Percentiles rank a stretch among this genome's conserved stretches.
phyloP scores from a whole-genome alignment of 2,329 filamentous ascomycete species.

The Pseudogymnoascus sp. region DNA sequence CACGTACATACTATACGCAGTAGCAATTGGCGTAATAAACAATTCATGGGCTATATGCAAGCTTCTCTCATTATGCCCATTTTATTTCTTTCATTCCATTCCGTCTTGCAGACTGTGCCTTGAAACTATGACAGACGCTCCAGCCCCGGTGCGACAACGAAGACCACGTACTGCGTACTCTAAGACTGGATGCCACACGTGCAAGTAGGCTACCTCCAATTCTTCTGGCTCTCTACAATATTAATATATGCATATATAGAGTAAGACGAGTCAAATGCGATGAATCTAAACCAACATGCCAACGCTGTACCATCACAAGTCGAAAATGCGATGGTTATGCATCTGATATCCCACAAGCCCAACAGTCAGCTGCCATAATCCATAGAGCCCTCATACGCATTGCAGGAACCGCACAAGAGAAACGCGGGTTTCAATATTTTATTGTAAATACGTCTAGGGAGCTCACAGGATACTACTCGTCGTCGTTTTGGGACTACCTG shows the following conservation, averaged over 20 bases:
- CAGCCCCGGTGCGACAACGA: neutral
- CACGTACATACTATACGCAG: neutral
- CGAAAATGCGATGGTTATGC: constrained; percentile 23
- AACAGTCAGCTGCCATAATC: neutral
- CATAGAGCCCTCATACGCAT: constrained; percentile 8
- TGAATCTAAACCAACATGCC: constrained; percentile 26
- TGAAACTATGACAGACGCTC: neutral
- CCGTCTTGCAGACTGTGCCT: neutral
- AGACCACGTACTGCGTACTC: constrained; percentile 1
- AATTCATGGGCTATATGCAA: neutral
- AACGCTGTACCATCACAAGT: constrained; percentile 21
- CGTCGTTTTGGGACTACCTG: constrained; percentile 23
- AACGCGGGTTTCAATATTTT: constrained; percentile 24
- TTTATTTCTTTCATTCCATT: neutral
- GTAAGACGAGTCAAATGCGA: constrained; percentile 26
- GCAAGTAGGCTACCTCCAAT: constrained; percentile 18
- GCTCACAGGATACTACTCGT: constrained; percentile 22
- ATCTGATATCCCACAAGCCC: neutral
- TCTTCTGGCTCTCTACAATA: neutral
- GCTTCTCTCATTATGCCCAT: neutral
- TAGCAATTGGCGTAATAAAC: neutral
- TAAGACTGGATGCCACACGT: constrained; percentile 20
- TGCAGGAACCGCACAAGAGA: constrained; percentile 21
- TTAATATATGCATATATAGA: constrained; percentile 16
- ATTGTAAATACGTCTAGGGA: constrained; percentile 20